Percentiles rank a stretch among this genome's conserved stretches.
phyloP scores from a whole-genome alignment of 345 rosid genomes.

The Microcos paniculata region DNA sequence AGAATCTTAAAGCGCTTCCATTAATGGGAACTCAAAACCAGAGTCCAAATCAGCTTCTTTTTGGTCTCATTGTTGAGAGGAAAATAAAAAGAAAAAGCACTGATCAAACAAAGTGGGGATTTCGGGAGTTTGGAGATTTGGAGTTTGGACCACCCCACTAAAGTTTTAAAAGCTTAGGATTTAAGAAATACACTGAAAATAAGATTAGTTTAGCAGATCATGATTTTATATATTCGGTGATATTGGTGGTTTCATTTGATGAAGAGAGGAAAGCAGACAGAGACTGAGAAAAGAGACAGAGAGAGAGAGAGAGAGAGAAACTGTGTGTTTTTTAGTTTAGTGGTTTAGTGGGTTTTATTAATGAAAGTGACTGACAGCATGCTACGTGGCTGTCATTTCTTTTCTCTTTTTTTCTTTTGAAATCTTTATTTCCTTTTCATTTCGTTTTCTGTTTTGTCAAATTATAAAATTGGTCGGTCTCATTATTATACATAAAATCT shows the following conservation, averaged over 20 bases:
- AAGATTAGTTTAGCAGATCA: background rate
- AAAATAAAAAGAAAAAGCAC: too few species aligned
- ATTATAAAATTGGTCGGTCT: too few species aligned
- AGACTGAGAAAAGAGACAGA: background rate
- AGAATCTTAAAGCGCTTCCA: constrained; percentile 21
- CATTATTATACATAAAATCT: too few species aligned
- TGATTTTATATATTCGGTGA: background rate
- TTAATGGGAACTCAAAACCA: background rate
- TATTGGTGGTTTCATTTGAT: background rate
- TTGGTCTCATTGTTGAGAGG: background rate
- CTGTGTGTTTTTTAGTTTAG: background rate
- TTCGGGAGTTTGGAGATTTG: background rate
- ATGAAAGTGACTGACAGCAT: background rate
- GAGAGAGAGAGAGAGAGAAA: background rate
- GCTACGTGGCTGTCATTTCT: background rate
- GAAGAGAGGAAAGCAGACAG: too few species aligned
- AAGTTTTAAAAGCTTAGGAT: background rate
- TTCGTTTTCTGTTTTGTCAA: background rate
- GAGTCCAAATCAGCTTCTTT: constrained; percentile 4
- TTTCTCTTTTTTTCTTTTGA: background rate
- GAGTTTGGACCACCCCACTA: background rate
- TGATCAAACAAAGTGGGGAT: background rate
- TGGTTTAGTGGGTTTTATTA: background rate
- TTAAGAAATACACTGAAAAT: background rate
- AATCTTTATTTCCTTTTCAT: too few species aligned